Base-by-base conservation (phyloP, 306 rosid genomes). In the Lithocarpus polystachyus region DNA sequence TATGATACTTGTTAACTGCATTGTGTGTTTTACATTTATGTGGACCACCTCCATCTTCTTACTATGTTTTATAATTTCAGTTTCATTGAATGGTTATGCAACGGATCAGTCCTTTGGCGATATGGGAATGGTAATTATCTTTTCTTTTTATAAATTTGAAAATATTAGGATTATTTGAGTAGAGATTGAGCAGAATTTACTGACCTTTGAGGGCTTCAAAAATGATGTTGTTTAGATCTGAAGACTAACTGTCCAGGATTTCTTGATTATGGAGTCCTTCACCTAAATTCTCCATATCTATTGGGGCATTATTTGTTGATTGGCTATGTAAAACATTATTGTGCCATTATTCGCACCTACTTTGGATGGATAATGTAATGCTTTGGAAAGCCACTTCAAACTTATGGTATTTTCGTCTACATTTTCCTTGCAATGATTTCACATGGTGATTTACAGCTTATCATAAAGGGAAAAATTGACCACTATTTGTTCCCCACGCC, bases 121-220 rank as follows among this genome's bases (percentile, higher is more conserved):
- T 82, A 76, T 60, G 74, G 89, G 88, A 74, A 76, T 79, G 97
- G 98, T 90, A 88, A 72, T 74, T 80, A n/a, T 79, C 52, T 52
- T 74, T 64, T 54, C 45, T 59, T 45, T 59, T 61, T 7, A 40
- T 65, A 11, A n/a, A 6, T 55, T 35, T 31, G 33, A 43, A 64
- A 31, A 72, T 56, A 56, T 68, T 23, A 51, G 72, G 73, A 71
- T 68, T 73, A 65, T 51, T 37, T 54, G 70, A 74, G 33, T 35
- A 56, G 75, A 20, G 70, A 43, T 75, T 29, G 69, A 55, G 57
- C 54, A 80, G 52, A 60, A 64, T 56, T 65, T 75, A 72, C 67
- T 68, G 22, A 60, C 61, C 62, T 61, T 79, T 51, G 29, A 14
- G 57, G 23, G 43, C 15, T 57, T 73, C 56, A 40, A 75, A 74